Evolutionary conservation across 139 green algal species (phyloP).

Genomic region (Chlamydomonas sphaeroides): DNA sequence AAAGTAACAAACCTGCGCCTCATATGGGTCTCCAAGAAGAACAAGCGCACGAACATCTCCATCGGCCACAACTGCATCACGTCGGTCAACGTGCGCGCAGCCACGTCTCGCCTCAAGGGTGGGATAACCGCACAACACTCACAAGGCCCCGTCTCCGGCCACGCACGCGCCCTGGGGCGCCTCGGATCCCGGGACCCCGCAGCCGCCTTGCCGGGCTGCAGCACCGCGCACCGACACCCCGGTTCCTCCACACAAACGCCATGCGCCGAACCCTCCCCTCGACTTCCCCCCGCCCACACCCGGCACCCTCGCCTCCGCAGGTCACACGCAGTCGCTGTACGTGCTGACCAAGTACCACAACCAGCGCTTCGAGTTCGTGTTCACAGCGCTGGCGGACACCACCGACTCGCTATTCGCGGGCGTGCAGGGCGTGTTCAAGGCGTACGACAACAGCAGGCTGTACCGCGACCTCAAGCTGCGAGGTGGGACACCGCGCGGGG

Average conservation of each 20-base stretch:
- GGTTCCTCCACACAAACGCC: no score
- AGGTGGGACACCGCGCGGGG: no score
- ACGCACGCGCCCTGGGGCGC: no score
- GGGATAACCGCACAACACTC: no score
- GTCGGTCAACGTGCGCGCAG: constrained; percentile 54
- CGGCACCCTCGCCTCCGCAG: constrained; percentile 16
- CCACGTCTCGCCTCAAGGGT: constrained; percentile 67
- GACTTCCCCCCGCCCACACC: background rate
- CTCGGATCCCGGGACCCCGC: no score
- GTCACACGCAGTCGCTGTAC: constrained; percentile 57
- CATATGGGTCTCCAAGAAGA: constrained; percentile 65
- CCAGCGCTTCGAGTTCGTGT: constrained; percentile 81
- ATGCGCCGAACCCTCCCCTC: no score
- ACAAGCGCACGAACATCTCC: constrained; percentile 63
- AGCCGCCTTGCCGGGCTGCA: no score
- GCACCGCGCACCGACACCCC: no score
- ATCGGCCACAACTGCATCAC: constrained; percentile 71
- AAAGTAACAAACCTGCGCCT: constrained; percentile 68
- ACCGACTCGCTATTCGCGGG: constrained; percentile 55
- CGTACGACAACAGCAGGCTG: constrained; percentile 74
- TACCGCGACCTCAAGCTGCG: constrained; percentile 77
- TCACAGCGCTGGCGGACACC: constrained; percentile 53
- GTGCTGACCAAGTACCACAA: constrained; percentile 69
- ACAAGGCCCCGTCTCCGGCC: no score
- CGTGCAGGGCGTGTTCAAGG: constrained; percentile 65